Base-by-base conservation (phyloP, 2,329 filamentous ascomycete genomes). In the Septoria linicola region DNA sequence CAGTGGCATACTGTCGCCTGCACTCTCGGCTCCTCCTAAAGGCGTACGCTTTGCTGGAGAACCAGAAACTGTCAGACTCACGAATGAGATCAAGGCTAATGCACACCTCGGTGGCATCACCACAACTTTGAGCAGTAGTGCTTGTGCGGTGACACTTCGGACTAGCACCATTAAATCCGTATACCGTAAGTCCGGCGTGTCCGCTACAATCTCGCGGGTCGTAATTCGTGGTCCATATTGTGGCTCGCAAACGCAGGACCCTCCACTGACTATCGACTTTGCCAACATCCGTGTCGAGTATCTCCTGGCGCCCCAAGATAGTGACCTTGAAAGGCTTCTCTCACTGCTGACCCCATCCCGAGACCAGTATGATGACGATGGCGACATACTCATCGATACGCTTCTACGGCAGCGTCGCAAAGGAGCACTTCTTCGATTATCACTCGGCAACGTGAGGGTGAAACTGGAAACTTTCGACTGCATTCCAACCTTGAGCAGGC, bases 351-450 rank as follows among this genome's bases (percentile, higher is more conserved):
- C 88, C 5, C 95, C 93, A 0, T 96, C 91, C 0, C 93, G 90
- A 58, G 84, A 93, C 68, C 89, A 91, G 57, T 96, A 93, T 62
- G 85, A 92, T 54, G 83, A 84, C 40, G 88, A 95, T 54, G 89
- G 96, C 61, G 92, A 97, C 63, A 95, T 99, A 54, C 84, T 99
- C 77, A 81, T 99, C 17, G 92, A 97, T 61, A 96, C 89, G 0
- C 76, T 99, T 0, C 73, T 97, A 11, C 80, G 88, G 17, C 93
- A 99, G 68, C 79, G 93, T 53, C 81, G 85, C 46, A 92, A 96
- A 69, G 93, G 92, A 0, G 84, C 88, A 8, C 85, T 97, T 5
- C 73, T 96, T 23, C 83, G 89, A 41, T 68, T 88, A 4, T 83
- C 80, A 3, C 66, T 95, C 4, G 83, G 83, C 21, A 78, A 79